Evolutionary conservation across 1,284 basidiomycete genomes (phyloP), one percentile per base, ranked within the genome.

Genomic region (Thelephora terrestris): DNA sequence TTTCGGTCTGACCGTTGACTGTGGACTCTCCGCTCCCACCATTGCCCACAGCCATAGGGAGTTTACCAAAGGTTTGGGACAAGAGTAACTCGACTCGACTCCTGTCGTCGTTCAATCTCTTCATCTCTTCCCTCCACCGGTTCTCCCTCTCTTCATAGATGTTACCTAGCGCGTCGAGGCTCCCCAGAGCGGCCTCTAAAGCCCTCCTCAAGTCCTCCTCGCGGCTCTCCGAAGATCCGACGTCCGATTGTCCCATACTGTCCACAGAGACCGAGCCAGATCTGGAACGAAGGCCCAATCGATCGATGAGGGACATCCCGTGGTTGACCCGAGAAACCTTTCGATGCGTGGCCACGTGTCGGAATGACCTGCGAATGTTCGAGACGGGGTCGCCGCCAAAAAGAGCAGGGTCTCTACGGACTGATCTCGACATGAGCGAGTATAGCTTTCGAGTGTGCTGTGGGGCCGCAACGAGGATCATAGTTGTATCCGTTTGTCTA

Each of bases 401-500:
- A 12, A 81, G 60, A 3, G 61, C 50, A 0, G 72, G 59, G 37
- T 78, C 73, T 7, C 84, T 74, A 21, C 81, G 77, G 46, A 88
- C 71, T 1, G 79, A 74, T 14, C 85, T 78, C 10, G 85, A 87
- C 2, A 74, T 75, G 25, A 85, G 60, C 2, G 74, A 61, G 53
- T 84, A 75, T 3, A 85, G 59, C 54, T 79, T 81, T 16, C 71
- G 76, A 7, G 78, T 71, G 58, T 88, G 81, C 0, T 83, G 77
- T 0, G 85, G 86, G 0, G 84, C 75, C 2, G 85, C 84, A 18
- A 89, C 67, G 0, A 89, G 64, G 25, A 88, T 63, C 66, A 88
- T 72, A 0, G 82, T 87, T 12, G 84, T 71, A 56, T 88, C 86
- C 4, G 85, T 89, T 63, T 87, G 82, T 44, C 83, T 72, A 64